Conservation (phyloP, 1,284 basidiomycete species). For the Leccinum huronense region DNA sequence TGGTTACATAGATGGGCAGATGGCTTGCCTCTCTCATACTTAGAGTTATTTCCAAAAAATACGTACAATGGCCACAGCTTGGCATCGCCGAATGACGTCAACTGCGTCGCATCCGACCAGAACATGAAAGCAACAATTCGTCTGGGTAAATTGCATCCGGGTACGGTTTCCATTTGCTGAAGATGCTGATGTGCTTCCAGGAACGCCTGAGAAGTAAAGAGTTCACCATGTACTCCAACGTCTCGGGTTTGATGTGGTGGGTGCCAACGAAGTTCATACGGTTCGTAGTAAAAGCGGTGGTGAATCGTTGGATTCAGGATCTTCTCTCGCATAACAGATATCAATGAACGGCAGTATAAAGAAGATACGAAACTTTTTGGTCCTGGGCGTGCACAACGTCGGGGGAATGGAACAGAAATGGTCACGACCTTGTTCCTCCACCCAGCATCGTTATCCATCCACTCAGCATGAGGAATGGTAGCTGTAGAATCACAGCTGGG, state of each 20-base stretch:
- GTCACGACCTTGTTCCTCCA: background rate
- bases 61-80: background rate
- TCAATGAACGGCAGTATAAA: background rate
- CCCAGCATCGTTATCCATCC: background rate
- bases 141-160: background rate
- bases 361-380: background rate
- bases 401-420: background rate
- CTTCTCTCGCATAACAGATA: too few relatives aligned
- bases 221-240: too few relatives aligned
- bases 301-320: too few relatives aligned
- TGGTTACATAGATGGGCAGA: background rate
- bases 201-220: too few relatives aligned
- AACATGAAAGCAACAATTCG: background rate
- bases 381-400: background rate
- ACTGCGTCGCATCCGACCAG: background rate
- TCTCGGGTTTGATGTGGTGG: too few relatives aligned
- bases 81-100: background rate
- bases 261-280: too few relatives aligned
- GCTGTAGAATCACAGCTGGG: background rate
- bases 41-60: conserved; percentile 1
- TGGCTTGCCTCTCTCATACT: conserved; percentile 1
- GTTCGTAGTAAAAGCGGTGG: too few relatives aligned
- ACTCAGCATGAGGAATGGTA: background rate
- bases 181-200: too few relatives aligned
- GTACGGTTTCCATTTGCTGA: too few relatives aligned